These are phyloP conservation scores for Umbelopsis ramanniana DNA, from an alignment of 192 early-diverging fungal species.

Conservation along the genomic window DNA sequence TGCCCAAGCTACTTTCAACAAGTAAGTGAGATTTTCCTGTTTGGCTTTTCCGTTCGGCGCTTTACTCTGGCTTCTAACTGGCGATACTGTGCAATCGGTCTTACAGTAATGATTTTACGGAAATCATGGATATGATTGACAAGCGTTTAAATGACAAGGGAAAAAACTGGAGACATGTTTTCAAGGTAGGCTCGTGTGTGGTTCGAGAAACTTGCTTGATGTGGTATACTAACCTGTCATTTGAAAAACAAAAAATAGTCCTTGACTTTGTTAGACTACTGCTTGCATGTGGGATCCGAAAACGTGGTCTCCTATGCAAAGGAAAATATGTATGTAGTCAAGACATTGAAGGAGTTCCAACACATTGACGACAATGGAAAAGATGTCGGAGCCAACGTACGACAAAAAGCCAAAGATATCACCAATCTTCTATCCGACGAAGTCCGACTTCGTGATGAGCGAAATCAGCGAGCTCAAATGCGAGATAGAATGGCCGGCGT, in stretches of 20 bases:
- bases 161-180: constrained; percentile 98
- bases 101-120: constrained; percentile 82
- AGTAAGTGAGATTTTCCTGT: constrained; percentile 59
- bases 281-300: constrained; percentile 86
- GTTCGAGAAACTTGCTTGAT: not conserved
- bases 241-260: constrained; percentile 53
- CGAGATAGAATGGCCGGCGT: constrained; percentile 60
- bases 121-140: constrained; percentile 98
- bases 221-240: not conserved
- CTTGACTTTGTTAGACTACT: constrained; percentile 83
- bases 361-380: constrained; percentile 91
- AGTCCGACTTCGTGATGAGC: constrained; percentile 72
- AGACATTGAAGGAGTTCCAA: constrained; percentile 97
- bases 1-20: constrained; percentile 80
- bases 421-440: constrained; percentile 84
- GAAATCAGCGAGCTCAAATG: constrained; percentile 69
- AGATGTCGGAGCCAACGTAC: constrained; percentile 93
- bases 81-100: not conserved
- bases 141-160: constrained; percentile 97
- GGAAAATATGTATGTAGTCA: constrained; percentile 91
- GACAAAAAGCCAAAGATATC: constrained; percentile 92
- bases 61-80: not conserved
- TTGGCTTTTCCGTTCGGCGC: not conserved
- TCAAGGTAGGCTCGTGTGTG: constrained; percentile 69
- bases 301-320: constrained; percentile 84